Base-by-base conservation (phyloP, 208 protist species). In the Leishmania lainsoni region DNA sequence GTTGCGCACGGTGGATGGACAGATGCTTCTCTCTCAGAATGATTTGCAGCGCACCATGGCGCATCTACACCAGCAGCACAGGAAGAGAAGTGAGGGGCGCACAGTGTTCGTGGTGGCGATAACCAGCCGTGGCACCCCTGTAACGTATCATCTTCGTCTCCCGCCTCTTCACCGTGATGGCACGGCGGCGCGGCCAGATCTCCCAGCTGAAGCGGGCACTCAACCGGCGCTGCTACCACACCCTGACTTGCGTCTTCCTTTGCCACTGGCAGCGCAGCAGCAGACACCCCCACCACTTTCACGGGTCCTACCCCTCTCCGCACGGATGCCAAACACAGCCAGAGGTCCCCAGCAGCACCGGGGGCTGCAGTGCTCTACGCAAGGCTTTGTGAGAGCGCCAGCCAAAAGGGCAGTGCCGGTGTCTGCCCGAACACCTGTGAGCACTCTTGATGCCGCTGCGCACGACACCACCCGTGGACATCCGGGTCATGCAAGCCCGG, bases 1-100 rank as follows among this genome's bases (percentile, higher is more conserved):
- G 49, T 58, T 88, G 29, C 85, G 81, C 78, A 79, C 75, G 5
- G 17, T 88, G 54, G 76, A 88, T 54, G 85, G 85, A 5, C 35
- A 80, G 12, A 26, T 61, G 4, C 78, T 86, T 39, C 39, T 59
- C 63, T 78, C 78, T 3, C 73, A 48, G 49, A 8, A 35, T 48
- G 82, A 86, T 78, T 66, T 86, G 9, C 9, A 71, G 6, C 74
- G 58, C 1, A 63, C 68, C 32, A 68, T 88, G 42, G 42, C 42
- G 29, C 68, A 48, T 42, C 75, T 56, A 6, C 68, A 79, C 32
- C 75, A 79, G 8, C 75, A 76, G 80, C 69, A 77, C 22, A 1
- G 58, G 14, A 29, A 59, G 1, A 9, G 17, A n/a, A 51, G 5
- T 51, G 61, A 56, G n/a, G 84, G 80, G 49, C 66, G 42, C 26